These are phyloP conservation scores for Fusarium chlamydosporum DNA, from an alignment of 2,329 filamentous ascomycete species.

Conservation along the genomic window DNA sequence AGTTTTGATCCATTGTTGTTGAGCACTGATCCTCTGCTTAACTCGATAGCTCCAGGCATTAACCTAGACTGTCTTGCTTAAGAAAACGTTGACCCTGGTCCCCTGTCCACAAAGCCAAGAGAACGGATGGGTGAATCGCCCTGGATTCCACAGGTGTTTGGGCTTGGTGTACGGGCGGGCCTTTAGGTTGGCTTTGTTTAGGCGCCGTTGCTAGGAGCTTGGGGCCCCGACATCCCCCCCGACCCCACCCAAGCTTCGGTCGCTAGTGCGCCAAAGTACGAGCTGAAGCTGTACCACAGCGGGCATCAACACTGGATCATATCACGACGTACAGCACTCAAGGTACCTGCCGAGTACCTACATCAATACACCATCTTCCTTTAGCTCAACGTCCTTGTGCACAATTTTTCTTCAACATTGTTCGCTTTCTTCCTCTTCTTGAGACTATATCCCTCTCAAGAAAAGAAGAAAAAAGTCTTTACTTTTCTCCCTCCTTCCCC, in stretches of 20 bases:
- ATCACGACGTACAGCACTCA: constrained; percentile 19
- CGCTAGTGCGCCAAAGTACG: constrained; percentile 41
- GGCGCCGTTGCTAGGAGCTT: constrained; percentile 51
- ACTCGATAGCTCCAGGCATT: constrained; percentile 15
- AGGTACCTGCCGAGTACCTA: constrained; percentile 44
- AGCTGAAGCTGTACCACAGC: constrained; percentile 38
- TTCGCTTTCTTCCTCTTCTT: constrained; percentile 26
- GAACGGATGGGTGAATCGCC: constrained; percentile 35
- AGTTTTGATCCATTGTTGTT: constrained; percentile 6
- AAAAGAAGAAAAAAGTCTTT: too few relatives aligned
- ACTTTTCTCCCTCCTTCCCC: not conserved
- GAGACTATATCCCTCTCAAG: constrained; percentile 12
- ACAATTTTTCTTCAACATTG: constrained; percentile 5
- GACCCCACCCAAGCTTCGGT: constrained; percentile 46
- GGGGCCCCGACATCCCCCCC: constrained; percentile 35
- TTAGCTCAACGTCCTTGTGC: constrained; percentile 28
- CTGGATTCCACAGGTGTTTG: constrained; percentile 33
- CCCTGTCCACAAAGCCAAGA: constrained; percentile 25
- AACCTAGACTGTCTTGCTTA: constrained; percentile 15
- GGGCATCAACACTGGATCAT: constrained; percentile 31
- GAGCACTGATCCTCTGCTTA: constrained; percentile 13
- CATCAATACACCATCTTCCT: constrained; percentile 35
- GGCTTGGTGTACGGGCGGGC: constrained; percentile 29
- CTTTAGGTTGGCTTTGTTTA: constrained; percentile 46
- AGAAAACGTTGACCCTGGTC: constrained; percentile 23